Conservation (phyloP, 345 rosid species). For the Boechera divaricarpa region DNA sequence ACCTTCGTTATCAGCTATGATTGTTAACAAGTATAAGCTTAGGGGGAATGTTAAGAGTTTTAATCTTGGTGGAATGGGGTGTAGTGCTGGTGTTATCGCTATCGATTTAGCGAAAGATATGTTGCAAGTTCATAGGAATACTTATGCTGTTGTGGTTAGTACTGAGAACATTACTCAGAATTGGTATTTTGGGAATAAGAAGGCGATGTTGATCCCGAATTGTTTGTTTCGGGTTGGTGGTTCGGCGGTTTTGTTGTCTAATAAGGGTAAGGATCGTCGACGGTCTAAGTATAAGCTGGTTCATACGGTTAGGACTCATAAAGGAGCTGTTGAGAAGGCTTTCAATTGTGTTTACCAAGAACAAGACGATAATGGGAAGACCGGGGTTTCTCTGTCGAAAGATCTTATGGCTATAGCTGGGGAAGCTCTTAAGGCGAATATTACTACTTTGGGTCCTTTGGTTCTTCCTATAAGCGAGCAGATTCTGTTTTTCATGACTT, state of each 20-base stretch:
- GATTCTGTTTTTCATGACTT: constrained; percentile 73
- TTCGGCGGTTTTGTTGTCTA: constrained; percentile 73
- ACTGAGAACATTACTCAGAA: constrained; percentile 92
- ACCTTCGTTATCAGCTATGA: constrained; percentile 90
- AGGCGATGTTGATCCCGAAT: constrained; percentile 88
- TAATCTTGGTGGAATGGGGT: constrained; percentile 92
- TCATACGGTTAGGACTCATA: constrained; percentile 90
- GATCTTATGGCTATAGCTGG: constrained; percentile 95
- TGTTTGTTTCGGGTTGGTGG: constrained; percentile 91
- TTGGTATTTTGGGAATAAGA: constrained; percentile 93
- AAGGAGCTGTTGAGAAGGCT: constrained; percentile 88
- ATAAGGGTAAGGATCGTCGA: constrained; percentile 56
- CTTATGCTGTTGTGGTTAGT: constrained; percentile 85
- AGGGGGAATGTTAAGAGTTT: constrained; percentile 76
- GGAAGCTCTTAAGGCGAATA: constrained; percentile 79
- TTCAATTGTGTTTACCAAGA: constrained; percentile 88
- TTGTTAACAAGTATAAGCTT: constrained; percentile 79
- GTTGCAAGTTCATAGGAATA: constrained; percentile 88
- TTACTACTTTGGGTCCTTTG: constrained; percentile 88
- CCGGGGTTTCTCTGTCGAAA: constrained; percentile 85
- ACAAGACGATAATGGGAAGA: constrained; percentile 77
- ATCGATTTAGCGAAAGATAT: constrained; percentile 82
- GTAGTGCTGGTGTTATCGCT: constrained; percentile 91
- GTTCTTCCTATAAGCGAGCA: constrained; percentile 94
- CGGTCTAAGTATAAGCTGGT: constrained; percentile 82